Base-by-base conservation (phyloP, 805 yeast genomes). In the Cyberlindnera petersonii region DNA sequence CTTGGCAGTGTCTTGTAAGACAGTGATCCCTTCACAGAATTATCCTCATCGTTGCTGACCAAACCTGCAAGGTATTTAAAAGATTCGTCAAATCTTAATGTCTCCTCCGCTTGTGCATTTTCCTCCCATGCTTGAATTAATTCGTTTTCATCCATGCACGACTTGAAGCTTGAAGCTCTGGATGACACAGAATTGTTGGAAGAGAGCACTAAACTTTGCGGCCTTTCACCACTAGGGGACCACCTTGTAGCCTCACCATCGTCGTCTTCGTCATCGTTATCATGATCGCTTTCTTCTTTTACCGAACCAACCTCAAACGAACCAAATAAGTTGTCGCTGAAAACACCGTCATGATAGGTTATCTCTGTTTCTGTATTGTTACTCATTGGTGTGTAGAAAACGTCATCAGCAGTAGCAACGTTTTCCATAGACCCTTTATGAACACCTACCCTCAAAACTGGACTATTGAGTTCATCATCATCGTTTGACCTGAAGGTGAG, bases 21-120 rank as follows among this genome's bases (percentile, higher is more conserved):
- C 2, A 46, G 52, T 7, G 54, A 45, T 3, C 33, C 37, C 24
- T 39, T 42, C n/a, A 48, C 5, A 2, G 18, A 32, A 9, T 39
- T 47, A 24, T 35, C 6, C 35, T n/a, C 9, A 36, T 30, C 6
- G 56, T 59, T 61, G 9, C 56, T 52, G 5, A 66, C 39, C 6
- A 63, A 41, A 3, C 59, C 60, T 2, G 70, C 75, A 18, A 74
- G 53, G 42, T 73, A 74, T 0, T 64, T 63, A 48, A 63, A 73
- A 0, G 78, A 72, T 9, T 63, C 64, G 42, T 68, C 74, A 10
- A 47, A 34, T 4, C 47, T 37, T 7, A 61, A 29, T 27, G 29
- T 31, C 13, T 24, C 26, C 10, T 34, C 34, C 22, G 34, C 33
- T 10, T 38, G 16, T 8, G 15, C 22, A 18, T 28, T 10, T 4